Evolutionary conservation across 2,329 filamentous ascomycete species (phyloP), one percentile per base, ranked within the genome.

Genomic region (Talaromyces verruculosus): DNA sequence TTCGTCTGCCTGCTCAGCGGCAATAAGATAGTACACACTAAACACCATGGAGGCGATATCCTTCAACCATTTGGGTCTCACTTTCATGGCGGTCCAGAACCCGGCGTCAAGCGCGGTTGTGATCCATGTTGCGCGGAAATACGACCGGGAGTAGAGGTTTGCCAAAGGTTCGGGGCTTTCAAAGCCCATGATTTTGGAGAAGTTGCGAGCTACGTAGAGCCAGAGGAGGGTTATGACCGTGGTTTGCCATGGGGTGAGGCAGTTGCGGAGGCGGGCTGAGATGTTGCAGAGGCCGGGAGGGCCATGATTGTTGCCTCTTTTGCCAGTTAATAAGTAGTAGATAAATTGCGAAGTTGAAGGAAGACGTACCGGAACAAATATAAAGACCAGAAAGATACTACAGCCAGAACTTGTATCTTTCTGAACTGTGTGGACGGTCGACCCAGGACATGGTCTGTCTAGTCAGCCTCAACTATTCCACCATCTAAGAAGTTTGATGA

Each of bases 31-130:
- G 79, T 97, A 99, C 11, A 90, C 75, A 0, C 91, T 91, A 78
- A 97, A 98, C 57, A 92, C 82, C 22, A 98, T 84, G 74, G 92
- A 93, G 10, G 91, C 87, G 15, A 97, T 75, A 75, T 98, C 93
- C 45, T 93, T 85, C 49, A 97, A 71, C 87, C 91, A 93, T 72
- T 91, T 93, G 58, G 84, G 84, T 65, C 87, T 87, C 69, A 99
- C 93, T 72, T 88, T 90, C 95, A 99, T 99, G 39, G 95, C 95
- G 0, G 93, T 97, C 95, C 95, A 99, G 78, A 97, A 99, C 1
- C 95, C 95, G 5, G 95, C 95, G 73, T 99, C 95, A 67, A 99
- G 81, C 0, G 93, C 95, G 0, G 95, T 99, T 63, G 95, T 89
- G 17, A 98, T 87, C 95, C 95, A 99, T 75, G 95, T 99, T 64